Conservation (phyloP, 1,139 yeast genomes). For the Cylindricascospora bacillispora region DNA sequence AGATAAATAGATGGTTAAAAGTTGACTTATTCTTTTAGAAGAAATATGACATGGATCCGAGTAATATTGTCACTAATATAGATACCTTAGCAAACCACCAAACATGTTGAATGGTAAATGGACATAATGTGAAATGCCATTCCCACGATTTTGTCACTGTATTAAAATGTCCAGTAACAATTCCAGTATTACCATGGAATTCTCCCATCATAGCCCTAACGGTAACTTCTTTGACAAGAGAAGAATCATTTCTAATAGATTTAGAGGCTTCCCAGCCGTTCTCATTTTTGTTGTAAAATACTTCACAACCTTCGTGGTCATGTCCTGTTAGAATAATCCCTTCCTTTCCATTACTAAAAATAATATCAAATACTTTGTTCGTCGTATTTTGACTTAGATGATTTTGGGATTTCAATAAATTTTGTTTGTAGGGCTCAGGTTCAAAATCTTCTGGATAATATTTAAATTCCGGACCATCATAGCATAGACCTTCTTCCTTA, state of each 20-base stretch:
- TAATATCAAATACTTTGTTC: constrained; percentile 50
- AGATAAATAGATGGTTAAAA: no score
- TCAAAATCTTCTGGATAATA: constrained; percentile 45
- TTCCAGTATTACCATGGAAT: constrained; percentile 78
- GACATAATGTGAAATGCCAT: constrained; percentile 62
- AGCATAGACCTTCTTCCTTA: constrained; percentile 68
- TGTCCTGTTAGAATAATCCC: constrained; percentile 89
- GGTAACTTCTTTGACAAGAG: constrained; percentile 57
- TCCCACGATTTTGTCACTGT: constrained; percentile 36
- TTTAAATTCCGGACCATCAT: constrained; percentile 66
- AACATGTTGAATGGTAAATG: constrained; percentile 77
- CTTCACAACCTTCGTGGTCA: constrained; percentile 91
- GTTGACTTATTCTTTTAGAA: no score
- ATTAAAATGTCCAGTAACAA: constrained; percentile 58
- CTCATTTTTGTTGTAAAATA: constrained; percentile 39
- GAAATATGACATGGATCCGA: constrained; percentile 21
- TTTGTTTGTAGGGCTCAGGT: constrained; percentile 54
- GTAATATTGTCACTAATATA: constrained; percentile 31
- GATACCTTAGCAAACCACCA: constrained; percentile 85
- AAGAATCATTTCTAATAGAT: constrained; percentile 16
- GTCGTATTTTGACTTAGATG: constrained; percentile 59
- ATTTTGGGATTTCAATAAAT: constrained; percentile 73
- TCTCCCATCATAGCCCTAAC: constrained; percentile 96
- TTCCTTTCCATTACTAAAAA: constrained; percentile 51
- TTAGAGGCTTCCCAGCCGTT: constrained; percentile 49